Conservation (phyloP, 139 green algal species). For the Picochlorum sp. region DNA sequence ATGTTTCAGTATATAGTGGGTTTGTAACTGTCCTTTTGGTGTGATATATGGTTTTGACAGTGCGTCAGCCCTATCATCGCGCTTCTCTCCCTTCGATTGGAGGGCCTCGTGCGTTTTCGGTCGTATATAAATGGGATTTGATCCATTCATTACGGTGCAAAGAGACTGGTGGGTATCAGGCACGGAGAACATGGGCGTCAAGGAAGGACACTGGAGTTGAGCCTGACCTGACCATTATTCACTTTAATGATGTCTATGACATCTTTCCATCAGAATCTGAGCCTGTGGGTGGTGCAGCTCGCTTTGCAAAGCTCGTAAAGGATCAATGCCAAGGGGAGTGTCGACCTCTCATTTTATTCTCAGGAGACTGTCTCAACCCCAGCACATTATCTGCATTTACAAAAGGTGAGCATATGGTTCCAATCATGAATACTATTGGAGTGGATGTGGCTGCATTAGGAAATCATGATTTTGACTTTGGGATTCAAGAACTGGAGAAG, state of each 20-base stretch:
- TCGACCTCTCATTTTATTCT: slow-evolving; percentile 68
- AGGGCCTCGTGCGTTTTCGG: too few relatives aligned
- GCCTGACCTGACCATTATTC: slow-evolving; percentile 36
- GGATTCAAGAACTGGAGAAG: slow-evolving; percentile 32
- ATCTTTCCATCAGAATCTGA: slow-evolving; percentile 41
- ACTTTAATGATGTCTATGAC: slow-evolving; percentile 73
- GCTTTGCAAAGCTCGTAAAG: slow-evolving; percentile 28
- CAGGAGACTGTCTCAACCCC: slow-evolving; percentile 64
- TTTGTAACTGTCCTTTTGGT: too few relatives aligned
- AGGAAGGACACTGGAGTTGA: too few relatives aligned
- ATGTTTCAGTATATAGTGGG: too few relatives aligned
- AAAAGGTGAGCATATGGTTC: slow-evolving; percentile 64
- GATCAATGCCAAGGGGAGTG: neutral
- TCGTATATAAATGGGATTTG: too few relatives aligned
- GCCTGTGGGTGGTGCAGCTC: slow-evolving; percentile 53
- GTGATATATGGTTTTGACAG: too few relatives aligned
- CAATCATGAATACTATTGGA: slow-evolving; percentile 57
- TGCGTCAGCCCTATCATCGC: too few relatives aligned
- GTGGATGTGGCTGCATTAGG: slow-evolving; percentile 49
- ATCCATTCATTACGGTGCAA: neutral
- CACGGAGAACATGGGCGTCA: too few relatives aligned
- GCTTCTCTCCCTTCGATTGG: too few relatives aligned
- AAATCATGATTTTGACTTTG: slow-evolving; percentile 26
- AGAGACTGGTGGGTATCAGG: neutral
- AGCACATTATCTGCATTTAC: slow-evolving; percentile 62